Evolutionary conservation across 495 filamentous ascomycete genomes (phyloP), one percentile per base, ranked within the genome.

Genomic region (Penicillium cinerascens): DNA sequence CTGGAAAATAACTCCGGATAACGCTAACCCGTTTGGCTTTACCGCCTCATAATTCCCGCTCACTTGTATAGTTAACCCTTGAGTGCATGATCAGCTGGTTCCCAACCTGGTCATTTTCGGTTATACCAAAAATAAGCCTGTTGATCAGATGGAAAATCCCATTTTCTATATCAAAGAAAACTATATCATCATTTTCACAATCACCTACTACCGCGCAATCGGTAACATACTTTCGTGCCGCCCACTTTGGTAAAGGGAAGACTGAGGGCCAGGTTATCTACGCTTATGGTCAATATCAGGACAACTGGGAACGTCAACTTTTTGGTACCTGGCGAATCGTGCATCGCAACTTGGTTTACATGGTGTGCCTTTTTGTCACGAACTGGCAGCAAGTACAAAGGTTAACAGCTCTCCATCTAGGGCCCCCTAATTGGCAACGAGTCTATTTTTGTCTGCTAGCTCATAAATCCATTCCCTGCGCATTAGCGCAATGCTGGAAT

Each of bases 211-310:
- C 48, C 16, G 62, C 62, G 15, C 27, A 29, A 11, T 56, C 60
- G n/a, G 44, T 61, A 15, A 66, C 62, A 9, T 71, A 71, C 49
- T 70, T 40, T 41, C 58, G 52, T 18, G 67, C 67, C 6, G 47
- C 44, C 3, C 67, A 68, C 11, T 68, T 71, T 36, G 68, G 68
- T 2, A 48, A 26, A 15, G 66, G 62, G 1, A 21, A 49, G 3
- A 55, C 58, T 11, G 38, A 38, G 4, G 65, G 51, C 10, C 47
- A 67, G 29, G 63, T 65, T 2, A 23, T 55, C 21, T 66, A 61
- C 36, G 55, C 66, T 3, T 67, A 67, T 53, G 69, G 65, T 9
- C 61, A 70, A 47, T 70, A 66, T 49, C 56, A 65, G 54, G 68
- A 73, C 56, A 52, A 44, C 8, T 65, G 56, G 63, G 26, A 54